Evolutionary conservation across 2,329 filamentous ascomycete species (phyloP).

Genomic region (Scedosporium aurantiacum): DNA sequence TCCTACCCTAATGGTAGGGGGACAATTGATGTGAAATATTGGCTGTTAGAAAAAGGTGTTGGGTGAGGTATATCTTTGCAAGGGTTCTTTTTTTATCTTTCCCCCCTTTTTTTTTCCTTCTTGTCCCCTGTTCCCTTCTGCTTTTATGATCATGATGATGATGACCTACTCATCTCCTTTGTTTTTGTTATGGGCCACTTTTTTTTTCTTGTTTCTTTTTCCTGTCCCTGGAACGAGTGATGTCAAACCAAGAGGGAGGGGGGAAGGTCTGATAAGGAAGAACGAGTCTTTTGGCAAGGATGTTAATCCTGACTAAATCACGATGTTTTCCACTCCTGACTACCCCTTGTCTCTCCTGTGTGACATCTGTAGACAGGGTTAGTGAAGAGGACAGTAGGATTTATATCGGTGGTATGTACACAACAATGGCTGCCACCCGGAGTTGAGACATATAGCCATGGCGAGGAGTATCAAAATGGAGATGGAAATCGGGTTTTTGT

Average conservation of each 20-base stretch:
- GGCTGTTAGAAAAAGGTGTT: no score
- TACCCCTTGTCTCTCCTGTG: not conserved
- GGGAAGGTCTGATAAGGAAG: not conserved
- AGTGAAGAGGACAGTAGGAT: no score
- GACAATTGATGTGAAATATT: not conserved
- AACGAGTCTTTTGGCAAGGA: conserved; percentile 7
- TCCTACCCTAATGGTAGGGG: not conserved
- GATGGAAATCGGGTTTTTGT: not conserved
- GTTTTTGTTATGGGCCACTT: not conserved
- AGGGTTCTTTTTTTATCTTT: not conserved
- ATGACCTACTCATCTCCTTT: not conserved
- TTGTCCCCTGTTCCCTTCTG: not conserved
- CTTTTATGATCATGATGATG: conserved; percentile 8
- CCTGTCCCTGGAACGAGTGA: not conserved
- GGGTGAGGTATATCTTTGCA: no score
- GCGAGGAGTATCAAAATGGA: not conserved
- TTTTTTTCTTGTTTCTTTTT: conserved; percentile 4
- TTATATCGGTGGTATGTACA: conserved; percentile 5
- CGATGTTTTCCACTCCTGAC: not conserved
- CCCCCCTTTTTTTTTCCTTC: no score
- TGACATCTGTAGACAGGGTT: no score
- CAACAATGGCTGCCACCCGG: not conserved
- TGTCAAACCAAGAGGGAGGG: not conserved
- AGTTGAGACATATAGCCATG: conserved; percentile 4
- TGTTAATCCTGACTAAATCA: conserved; percentile 5